A percentile compares a stretch with the other conserved stretches of the same genome.
phyloP scores from a whole-genome alignment of 2,329 filamentous ascomycete species.

The Penicillium sp. region DNA sequence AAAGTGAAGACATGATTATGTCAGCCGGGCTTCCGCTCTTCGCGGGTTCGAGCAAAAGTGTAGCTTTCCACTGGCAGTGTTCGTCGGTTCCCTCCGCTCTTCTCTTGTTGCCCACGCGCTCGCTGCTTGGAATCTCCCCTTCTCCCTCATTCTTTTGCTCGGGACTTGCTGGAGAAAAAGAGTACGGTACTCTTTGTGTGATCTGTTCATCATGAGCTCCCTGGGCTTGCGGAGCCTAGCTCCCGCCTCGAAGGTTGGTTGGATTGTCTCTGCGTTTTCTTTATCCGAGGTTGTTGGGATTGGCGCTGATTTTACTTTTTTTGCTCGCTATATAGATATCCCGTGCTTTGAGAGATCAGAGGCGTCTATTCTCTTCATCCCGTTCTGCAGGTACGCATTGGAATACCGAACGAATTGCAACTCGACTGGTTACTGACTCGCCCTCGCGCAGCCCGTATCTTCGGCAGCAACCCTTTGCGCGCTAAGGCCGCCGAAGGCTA shows the following conservation, averaged over 20 bases:
- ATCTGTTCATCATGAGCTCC: constrained; percentile 54
- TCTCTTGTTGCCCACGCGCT: constrained; percentile 25
- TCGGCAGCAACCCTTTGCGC: constrained; percentile 81
- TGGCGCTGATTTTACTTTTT: constrained; percentile 30
- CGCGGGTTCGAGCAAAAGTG: constrained; percentile 32
- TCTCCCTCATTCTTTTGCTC: constrained; percentile 28
- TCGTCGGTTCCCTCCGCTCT: constrained; percentile 19
- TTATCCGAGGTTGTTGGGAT: constrained; percentile 16
- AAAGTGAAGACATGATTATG: constrained; percentile 42
- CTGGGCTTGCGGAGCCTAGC: constrained; percentile 55
- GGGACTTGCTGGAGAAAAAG: constrained; percentile 32
- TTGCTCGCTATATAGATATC: constrained; percentile 59
- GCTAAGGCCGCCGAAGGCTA: constrained; percentile 92
- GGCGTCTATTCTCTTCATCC: constrained; percentile 85
- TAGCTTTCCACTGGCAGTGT: constrained; percentile 22
- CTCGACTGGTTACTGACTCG: constrained; percentile 29
- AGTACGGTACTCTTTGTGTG: constrained; percentile 29
- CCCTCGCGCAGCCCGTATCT: constrained; percentile 71
- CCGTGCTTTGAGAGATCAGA: constrained; percentile 65
- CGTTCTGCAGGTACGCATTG: constrained; percentile 71
- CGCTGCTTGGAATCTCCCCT: constrained; percentile 26
- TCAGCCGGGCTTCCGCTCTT: constrained; percentile 36
- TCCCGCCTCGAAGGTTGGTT: constrained; percentile 54
- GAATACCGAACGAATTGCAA: constrained; percentile 23
- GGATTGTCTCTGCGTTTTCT: constrained; percentile 30